These are phyloP conservation scores for Podaxis sp. DNA, from an alignment of 768 basidiomycete species.

Conservation along the genomic window DNA sequence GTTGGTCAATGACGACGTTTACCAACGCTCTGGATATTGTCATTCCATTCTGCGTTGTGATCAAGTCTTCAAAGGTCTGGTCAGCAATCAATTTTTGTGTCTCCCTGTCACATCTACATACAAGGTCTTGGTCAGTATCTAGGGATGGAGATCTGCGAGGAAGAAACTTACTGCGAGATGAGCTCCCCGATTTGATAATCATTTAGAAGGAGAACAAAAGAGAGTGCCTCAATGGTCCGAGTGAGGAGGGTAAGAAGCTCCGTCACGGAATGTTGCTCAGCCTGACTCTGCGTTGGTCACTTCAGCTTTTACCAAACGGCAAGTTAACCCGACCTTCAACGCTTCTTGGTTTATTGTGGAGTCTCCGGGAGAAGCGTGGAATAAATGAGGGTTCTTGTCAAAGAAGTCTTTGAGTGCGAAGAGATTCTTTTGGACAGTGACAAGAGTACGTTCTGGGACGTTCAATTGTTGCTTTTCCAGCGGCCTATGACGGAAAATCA, in stretches of 20 bases:
- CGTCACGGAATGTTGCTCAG: slow-evolving; percentile 80
- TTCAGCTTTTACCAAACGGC: not conserved
- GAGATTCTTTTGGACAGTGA: slow-evolving; percentile 78
- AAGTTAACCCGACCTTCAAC: slow-evolving; percentile 64
- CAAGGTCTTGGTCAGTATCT: slow-evolving; percentile 8
- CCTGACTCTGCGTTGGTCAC: slow-evolving; percentile 39
- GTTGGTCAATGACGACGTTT: slow-evolving; percentile 95
- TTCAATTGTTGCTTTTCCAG: slow-evolving; percentile 53
- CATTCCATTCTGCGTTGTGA: slow-evolving; percentile 83
- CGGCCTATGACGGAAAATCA: slow-evolving; percentile 16
- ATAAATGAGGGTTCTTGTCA: slow-evolving; percentile 80
- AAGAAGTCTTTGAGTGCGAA: slow-evolving; percentile 74
- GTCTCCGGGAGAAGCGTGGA: slow-evolving; percentile 79
- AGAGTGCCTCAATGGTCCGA: slow-evolving; percentile 90
- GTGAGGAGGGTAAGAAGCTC: slow-evolving; percentile 72
- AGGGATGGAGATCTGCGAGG: slow-evolving; percentile 4
- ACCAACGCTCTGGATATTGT: slow-evolving; percentile 88
- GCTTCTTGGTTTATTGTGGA: slow-evolving; percentile 72
- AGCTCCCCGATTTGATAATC: slow-evolving; percentile 90
- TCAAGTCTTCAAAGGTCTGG: slow-evolving; percentile 83
- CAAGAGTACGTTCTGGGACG: slow-evolving; percentile 58
- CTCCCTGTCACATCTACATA: slow-evolving; percentile 64
- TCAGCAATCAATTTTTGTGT: slow-evolving; percentile 65
- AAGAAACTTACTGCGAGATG: slow-evolving; percentile 63
- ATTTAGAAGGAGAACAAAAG: slow-evolving; percentile 87